Percentiles rank a stretch among this genome's conserved stretches.
Evolutionary conservation across 2,329 filamentous ascomycete genomes (phyloP).

Genomic region (Colletotrichum caudatum): DNA sequence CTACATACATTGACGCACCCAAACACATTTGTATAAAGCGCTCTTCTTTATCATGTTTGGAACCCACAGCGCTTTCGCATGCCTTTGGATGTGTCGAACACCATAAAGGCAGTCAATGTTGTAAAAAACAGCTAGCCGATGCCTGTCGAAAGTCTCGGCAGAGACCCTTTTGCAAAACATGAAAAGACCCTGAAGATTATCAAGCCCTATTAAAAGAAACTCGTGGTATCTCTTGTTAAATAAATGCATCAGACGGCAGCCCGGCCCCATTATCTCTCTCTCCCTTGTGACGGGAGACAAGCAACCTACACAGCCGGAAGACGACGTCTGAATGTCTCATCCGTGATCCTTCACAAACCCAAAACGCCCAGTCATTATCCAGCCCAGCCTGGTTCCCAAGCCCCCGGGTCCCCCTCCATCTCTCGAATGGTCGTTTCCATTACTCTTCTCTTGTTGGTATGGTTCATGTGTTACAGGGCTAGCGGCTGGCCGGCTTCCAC

Average conservation of each 20-base stretch:
- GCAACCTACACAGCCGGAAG: background rate
- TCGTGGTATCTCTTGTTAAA: conserved; percentile 33
- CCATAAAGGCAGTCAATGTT: background rate
- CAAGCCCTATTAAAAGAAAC: conserved; percentile 10
- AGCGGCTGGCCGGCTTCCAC: background rate
- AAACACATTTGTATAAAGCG: background rate
- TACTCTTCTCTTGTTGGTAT: background rate
- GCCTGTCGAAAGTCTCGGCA: background rate
- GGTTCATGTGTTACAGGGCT: background rate
- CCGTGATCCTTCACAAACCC: background rate
- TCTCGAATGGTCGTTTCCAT: background rate
- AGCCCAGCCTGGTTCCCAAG: background rate
- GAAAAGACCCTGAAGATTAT: background rate
- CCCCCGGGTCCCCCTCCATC: background rate
- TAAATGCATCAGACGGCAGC: background rate
- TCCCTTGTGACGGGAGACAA: too few relatives aligned
- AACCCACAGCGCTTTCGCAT: background rate
- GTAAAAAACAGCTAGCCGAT: background rate
- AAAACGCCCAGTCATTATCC: conserved; percentile 35
- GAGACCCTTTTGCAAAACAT: background rate
- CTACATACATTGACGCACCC: background rate
- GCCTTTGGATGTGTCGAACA: background rate
- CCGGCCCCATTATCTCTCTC: background rate
- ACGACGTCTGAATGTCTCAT: background rate
- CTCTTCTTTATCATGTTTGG: background rate